phyloP scores from a whole-genome alignment of 2,329 filamentous ascomycete genomes.

The Venturia aucupariae region DNA sequence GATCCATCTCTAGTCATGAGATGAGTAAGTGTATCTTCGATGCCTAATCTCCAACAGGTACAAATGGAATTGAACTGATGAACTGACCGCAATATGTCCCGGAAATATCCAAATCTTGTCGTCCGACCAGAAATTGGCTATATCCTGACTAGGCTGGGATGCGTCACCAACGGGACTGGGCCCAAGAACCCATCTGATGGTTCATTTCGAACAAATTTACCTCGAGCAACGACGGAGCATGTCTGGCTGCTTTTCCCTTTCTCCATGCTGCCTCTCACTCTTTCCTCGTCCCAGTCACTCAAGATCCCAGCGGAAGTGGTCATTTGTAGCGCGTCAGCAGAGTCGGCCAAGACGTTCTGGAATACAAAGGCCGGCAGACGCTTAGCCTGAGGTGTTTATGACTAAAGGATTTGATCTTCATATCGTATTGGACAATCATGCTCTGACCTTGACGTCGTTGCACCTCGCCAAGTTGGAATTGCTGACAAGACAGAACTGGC shows the following conservation, averaged over 20 bases:
- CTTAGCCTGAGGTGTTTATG: background rate
- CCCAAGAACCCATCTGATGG: background rate
- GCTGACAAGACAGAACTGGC: background rate
- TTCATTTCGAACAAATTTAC: background rate
- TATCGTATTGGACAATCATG: background rate
- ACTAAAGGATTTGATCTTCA: background rate
- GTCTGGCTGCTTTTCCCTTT: background rate
- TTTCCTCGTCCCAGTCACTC: background rate
- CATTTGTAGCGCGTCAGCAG: background rate
- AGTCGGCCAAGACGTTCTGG: background rate
- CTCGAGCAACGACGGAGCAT: background rate
- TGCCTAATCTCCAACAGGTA: too few relatives aligned
- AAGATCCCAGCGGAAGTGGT: background rate
- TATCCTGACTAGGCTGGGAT: background rate
- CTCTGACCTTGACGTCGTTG: background rate
- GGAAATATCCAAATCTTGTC: too few relatives aligned
- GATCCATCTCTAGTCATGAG: too few relatives aligned
- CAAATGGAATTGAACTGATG: too few relatives aligned
- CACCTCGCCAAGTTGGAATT: background rate
- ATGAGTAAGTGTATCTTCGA: too few relatives aligned
- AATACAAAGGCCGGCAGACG: background rate
- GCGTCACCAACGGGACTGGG: background rate
- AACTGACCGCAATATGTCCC: too few relatives aligned
- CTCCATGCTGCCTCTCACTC: background rate
- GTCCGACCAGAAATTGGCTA: too few relatives aligned